Base-by-base conservation (phyloP, 257 asterid genomes). In the Cruciata laevipes region DNA sequence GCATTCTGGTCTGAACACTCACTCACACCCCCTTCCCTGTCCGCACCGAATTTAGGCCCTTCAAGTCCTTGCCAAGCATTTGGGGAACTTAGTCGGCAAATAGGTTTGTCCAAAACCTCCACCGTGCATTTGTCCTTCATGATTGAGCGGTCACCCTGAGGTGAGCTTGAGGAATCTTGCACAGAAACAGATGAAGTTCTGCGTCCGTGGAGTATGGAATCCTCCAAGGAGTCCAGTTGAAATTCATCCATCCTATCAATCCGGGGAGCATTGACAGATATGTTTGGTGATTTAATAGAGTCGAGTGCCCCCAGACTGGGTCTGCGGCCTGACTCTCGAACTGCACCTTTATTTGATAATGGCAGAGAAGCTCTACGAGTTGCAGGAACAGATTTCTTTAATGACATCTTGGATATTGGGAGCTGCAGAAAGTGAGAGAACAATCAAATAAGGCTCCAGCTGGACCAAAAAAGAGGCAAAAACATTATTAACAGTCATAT, bases 1-100 rank as follows among this genome's bases (percentile, higher is more conserved):
- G 96, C 96, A 74, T 88, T 90, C 76, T 86, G 97, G 67, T 88
- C 91, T 38, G 96, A 90, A 78, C 66, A 78, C 38, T 90, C 91
- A 70, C 94, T 90, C 58, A 77, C 83, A 12, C 81, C 89, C 79
- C 51, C 17, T 42, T 76, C 85, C 73, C 75, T 77, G 58, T 73
- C 79, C 61, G 65, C 69, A 70, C 63, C 71, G 49, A 61, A 61
- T 52, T 75, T 68, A 66, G 85, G 73, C 68, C 76, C 74, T 69
- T 72, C 82, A 58, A 77, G 74, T 75, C 78, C 85, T 82, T 82
- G 83, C 95, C 89, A 85, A 65, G 66, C 78, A 71, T 77, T 78
- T 33, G 78, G 68, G 71, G 76, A 75, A 81, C 87, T 87, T 73
- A 74, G 58, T 69, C 82, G 77, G 77, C 69, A 76, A 65, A 73